Base-by-base conservation (phyloP, 257 asterid genomes). In the Henckelia pumila region DNA sequence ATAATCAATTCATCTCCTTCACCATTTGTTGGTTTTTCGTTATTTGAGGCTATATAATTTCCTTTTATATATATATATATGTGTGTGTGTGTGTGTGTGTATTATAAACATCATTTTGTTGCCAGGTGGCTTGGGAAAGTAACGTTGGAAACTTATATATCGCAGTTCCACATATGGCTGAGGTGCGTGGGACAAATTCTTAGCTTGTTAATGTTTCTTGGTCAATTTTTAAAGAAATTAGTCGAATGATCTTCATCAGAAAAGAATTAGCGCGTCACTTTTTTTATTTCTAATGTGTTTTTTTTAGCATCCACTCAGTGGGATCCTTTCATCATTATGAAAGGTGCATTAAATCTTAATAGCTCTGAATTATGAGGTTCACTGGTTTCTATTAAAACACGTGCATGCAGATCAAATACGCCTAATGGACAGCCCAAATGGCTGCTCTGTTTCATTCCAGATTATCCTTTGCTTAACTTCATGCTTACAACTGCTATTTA, bases 151-250 rank as follows among this genome's bases (percentile, higher is more conserved):
- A 93, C 99, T 19, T 90, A 93, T 61, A 93, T 90, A 74, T 93
- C 99, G 64, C 99, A 93, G 91, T 93, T 93, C 75, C 99, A 93
- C 83, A 93, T 93, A 71, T 93, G 99, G 99, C 87, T 93, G 83
- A 88, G 99, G 99, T 86, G 25, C 17, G 85, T 74, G 40, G 24
- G 60, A 40, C 56, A 64, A 64, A 52, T 63, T 63, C 13, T 37
- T 40, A 26, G 20, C 14, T 59, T 25, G 44, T n/a, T 63, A 56
- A 60, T 58, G 58, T 19, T 35, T 59, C 23, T 26, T 49, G 19
- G 57, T 3, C 61, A 21, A 68, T 35, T 9, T 28, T 44, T n/a
- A 47, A 47, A 47, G 20, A 40, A 40, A 40, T 14, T 6, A 13
- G 52, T 1, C 8, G 8, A 11, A 8, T 61, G 26, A 8, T 32